Evolutionary conservation across 306 rosid genomes (phyloP).

Genomic region (Sicyos baderoa): DNA sequence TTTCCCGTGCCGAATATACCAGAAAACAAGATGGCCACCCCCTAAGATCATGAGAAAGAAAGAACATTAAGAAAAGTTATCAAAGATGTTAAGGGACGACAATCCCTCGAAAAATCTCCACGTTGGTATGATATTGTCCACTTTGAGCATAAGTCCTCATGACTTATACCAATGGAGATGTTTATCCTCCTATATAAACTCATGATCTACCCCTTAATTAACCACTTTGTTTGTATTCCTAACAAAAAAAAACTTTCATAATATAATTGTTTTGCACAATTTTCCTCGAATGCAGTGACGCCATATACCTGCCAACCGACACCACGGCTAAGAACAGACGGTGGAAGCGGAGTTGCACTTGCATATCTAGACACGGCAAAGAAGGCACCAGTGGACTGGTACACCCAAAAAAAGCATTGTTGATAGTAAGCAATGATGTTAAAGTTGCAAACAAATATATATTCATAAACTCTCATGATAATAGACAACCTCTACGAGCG

Average conservation of each 20-base stretch:
- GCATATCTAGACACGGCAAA: slow-evolving; percentile 83
- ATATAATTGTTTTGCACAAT: neutral
- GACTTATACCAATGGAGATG: too few relatives aligned
- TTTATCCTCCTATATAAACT: too few relatives aligned
- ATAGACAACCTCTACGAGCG: slow-evolving; percentile 70
- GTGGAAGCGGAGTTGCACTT: slow-evolving; percentile 88
- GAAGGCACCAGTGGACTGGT: slow-evolving; percentile 82
- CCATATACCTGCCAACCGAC: slow-evolving; percentile 85
- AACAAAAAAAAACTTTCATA: neutral
- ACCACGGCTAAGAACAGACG: slow-evolving; percentile 89
- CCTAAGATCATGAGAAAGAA: slow-evolving; percentile 38
- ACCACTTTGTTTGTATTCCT: too few relatives aligned
- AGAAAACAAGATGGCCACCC: slow-evolving; percentile 76
- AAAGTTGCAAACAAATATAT: neutral
- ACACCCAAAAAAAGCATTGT: slow-evolving; percentile 18
- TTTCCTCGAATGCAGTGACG: neutral
- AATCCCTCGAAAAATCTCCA: too few relatives aligned
- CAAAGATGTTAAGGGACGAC: neutral
- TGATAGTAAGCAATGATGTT: neutral
- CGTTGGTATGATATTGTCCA: too few relatives aligned
- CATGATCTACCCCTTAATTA: too few relatives aligned
- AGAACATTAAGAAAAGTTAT: neutral
- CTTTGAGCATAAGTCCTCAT: too few relatives aligned
- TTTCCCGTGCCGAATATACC: slow-evolving; percentile 91
- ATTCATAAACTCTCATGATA: slow-evolving; percentile 5